Base-by-base conservation (phyloP, 2,329 filamentous ascomycete species). In the Aspergillus felis region DNA sequence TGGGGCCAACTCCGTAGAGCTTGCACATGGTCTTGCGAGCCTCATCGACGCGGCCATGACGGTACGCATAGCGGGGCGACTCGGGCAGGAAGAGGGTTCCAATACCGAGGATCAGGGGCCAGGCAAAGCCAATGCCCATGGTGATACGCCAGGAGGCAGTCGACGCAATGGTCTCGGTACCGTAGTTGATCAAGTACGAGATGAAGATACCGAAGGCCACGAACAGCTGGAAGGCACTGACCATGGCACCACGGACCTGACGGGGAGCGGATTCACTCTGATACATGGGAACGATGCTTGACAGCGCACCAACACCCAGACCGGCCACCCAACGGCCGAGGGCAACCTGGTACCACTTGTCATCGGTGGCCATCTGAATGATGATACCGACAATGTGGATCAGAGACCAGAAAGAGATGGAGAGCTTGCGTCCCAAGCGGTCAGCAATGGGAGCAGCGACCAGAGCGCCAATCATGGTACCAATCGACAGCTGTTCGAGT, bases 91-190 rank as follows among this genome's bases (percentile, higher is more conserved):
- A 78, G 6, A 79, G 60, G 57, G 86, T 84, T 6, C 82, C 82
- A 20, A 74, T 53, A 1, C 79, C 79, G 61, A 86, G 81, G 49
- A 85, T 76, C 4, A 77, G 66, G 2, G 82, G 79, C 77, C 81
- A 85, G 58, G 84, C 71, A 65, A 83, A 85, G 3, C 80, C 82
- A 29, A 86, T 71, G 1, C 82, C 84, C 75, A 85, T 82, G 0
- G 77, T 73, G 28, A 80, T 78, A 4, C 78, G 68, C 78, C 78
- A 80, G 3, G 76, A 78, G 3, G 64, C 68, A 74, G 69, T 85
- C 54, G 1, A 51, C 24, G 5, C 61, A 61, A 4, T 79, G 74
- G 20, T 22, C 50, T 76, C 74, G 2, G 76, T 78, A 25, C 78
- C 78, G 51, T 68, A 80, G 59, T 79, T 79, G 67, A 80, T 77